A percentile compares a stretch with the other conserved stretches of the same genome.
Conservation (phyloP, 768 basidiomycete genomes). For the Boletus fagicola region DNA sequence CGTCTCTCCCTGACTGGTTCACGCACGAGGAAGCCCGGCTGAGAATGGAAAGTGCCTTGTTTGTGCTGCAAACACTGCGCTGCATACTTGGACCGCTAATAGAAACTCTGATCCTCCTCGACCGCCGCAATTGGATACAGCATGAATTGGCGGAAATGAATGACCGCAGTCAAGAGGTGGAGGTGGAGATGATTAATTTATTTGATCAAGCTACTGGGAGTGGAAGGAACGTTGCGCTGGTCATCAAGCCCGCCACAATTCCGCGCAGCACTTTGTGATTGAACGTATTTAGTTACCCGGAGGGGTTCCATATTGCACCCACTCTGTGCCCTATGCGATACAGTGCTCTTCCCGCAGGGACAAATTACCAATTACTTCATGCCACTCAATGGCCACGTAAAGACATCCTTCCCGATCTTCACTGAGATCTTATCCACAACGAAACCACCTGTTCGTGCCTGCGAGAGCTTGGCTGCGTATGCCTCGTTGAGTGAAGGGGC, state of each 20-base stretch:
- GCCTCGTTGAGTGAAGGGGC: conserved; percentile 49
- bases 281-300: conserved; percentile 5
- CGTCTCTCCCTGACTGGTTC: conserved; percentile 24
- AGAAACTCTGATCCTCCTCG: conserved; percentile 63
- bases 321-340: conserved; percentile 7
- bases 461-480: conserved; percentile 42
- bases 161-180: conserved; percentile 26
- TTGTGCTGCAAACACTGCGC: conserved; percentile 61
- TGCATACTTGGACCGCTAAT: conserved; percentile 68
- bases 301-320: conserved; percentile 4
- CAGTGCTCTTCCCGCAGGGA: conserved; percentile 4
- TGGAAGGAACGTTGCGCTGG: conserved; percentile 67
- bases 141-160: conserved; percentile 35
- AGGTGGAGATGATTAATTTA: conserved; percentile 55
- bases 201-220: conserved; percentile 75
- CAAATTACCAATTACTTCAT: conserved; percentile 10
- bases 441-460: conserved; percentile 47
- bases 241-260: conserved; percentile 39
- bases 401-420: conserved; percentile 69
- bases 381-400: conserved; percentile 42
- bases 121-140: conserved; percentile 58
- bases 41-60: conserved; percentile 43
- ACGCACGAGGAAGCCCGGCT: conserved; percentile 21
- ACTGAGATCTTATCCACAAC: conserved; percentile 53
- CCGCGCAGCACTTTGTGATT: conserved; percentile 4